phyloP scores from a whole-genome alignment of 2,329 filamentous ascomycete genomes.

The Ophiostoma pallidulum region DNA sequence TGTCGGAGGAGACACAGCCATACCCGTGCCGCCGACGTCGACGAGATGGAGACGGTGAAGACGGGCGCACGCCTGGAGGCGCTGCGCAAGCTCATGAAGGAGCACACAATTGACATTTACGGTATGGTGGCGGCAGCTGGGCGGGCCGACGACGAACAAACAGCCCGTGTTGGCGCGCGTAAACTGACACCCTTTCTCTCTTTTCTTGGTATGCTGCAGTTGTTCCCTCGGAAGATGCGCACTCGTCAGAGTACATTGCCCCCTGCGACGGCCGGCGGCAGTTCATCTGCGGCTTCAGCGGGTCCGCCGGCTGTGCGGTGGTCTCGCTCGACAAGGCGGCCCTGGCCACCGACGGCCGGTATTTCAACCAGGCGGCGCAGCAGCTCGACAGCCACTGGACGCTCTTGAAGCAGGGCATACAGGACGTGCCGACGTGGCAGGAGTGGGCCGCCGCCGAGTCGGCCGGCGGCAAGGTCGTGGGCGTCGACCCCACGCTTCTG shows the following conservation, averaged over 20 bases:
- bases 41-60: slow-evolving; percentile 64
- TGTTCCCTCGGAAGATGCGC: slow-evolving; percentile 91
- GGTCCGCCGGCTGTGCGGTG: slow-evolving; percentile 87
- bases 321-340: slow-evolving; percentile 79
- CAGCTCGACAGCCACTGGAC: slow-evolving; percentile 89
- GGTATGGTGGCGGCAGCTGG: slow-evolving; percentile 54
- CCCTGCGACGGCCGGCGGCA: slow-evolving; percentile 86
- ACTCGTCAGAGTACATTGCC: slow-evolving; percentile 96
- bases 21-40: slow-evolving; percentile 6
- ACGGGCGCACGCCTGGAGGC: slow-evolving; percentile 66
- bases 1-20: slow-evolving; percentile 3
- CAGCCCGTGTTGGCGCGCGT: too few relatives aligned
- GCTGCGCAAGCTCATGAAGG: slow-evolving; percentile 78
- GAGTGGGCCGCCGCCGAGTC: slow-evolving; percentile 88
- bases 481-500: slow-evolving; percentile 82
- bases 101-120: slow-evolving; percentile 83
- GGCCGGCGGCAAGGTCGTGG: slow-evolving; percentile 78
- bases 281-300: slow-evolving; percentile 89
- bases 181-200: too few relatives aligned
- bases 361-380: slow-evolving; percentile 92
- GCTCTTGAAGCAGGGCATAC: slow-evolving; percentile 83
- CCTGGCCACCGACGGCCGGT: slow-evolving; percentile 87
- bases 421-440: slow-evolving; percentile 93
- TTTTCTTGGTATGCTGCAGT: slow-evolving; percentile 54
- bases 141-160: too few relatives aligned